Conservation (phyloP, 495 filamentous ascomycete species). For the Astrocystis sublimbata region DNA sequence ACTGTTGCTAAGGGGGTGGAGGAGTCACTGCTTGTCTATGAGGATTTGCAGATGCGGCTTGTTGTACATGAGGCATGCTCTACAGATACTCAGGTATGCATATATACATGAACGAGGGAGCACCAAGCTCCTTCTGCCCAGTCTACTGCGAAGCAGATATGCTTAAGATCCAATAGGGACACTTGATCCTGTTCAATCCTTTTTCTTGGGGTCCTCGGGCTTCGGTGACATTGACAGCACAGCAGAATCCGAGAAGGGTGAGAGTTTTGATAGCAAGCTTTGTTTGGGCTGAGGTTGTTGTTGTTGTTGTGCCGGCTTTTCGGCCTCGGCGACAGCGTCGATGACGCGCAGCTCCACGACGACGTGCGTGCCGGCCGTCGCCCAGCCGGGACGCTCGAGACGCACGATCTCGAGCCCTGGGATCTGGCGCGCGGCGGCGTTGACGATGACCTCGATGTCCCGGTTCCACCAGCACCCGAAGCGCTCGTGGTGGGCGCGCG, state of each 20-base stretch:
- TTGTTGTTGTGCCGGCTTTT: neutral
- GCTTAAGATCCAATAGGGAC: neutral
- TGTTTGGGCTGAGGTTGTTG: no score
- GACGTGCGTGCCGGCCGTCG: conserved; percentile 69
- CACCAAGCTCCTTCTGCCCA: neutral
- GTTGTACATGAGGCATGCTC: no score
- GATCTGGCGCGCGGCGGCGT: conserved; percentile 48
- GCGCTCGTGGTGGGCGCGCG: conserved; percentile 72
- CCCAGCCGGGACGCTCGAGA: conserved; percentile 61
- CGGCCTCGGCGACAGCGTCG: neutral
- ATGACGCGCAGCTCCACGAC: conserved; percentile 46
- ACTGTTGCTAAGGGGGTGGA: no score
- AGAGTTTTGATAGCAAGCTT: no score
- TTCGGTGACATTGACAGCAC: conserved; percentile 20
- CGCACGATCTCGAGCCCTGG: conserved; percentile 78
- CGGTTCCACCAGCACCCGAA: conserved; percentile 98
- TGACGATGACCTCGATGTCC: conserved; percentile 79
- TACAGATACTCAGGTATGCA: no score
- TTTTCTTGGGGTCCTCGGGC: conserved; percentile 20
- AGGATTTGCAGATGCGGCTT: no score
- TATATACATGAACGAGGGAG: no score
- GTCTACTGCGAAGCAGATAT: neutral
- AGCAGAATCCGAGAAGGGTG: no score
- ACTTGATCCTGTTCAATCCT: neutral
- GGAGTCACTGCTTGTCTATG: no score